Evolutionary conservation across 2,329 filamentous ascomycete genomes (phyloP).

Genomic region (Lecanicillium sp.): DNA sequence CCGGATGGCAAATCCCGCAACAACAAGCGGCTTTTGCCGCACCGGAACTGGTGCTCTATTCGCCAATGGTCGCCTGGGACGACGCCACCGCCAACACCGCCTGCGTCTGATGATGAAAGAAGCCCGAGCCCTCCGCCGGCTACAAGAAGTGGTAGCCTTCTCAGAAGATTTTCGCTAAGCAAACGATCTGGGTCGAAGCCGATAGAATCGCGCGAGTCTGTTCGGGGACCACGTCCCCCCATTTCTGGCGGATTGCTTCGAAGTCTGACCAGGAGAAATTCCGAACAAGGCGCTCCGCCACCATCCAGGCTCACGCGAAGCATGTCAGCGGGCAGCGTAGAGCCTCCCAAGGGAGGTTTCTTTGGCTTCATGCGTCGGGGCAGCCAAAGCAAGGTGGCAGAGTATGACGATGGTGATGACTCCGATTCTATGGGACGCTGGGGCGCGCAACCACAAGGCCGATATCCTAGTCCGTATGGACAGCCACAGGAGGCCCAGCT

Average conservation of each 20-base stretch:
- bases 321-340: constrained; percentile 53
- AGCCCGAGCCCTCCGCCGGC: constrained; percentile 33
- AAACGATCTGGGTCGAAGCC: constrained; percentile 28
- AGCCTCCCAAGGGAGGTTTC: constrained; percentile 37
- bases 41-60: constrained; percentile 95
- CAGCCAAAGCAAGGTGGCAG: constrained; percentile 26
- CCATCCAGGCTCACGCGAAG: constrained; percentile 46
- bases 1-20: constrained; percentile 86
- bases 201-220: constrained; percentile 33
- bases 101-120: constrained; percentile 40
- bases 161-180: constrained; percentile 41
- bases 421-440: constrained; percentile 52
- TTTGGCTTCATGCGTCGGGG: constrained; percentile 38
- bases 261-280: constrained; percentile 34
- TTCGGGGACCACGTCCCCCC: constrained; percentile 42
- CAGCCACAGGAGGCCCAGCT: constrained; percentile 18
- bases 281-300: constrained; percentile 31
- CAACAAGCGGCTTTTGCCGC: constrained; percentile 82
- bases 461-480: constrained; percentile 14
- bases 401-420: constrained; percentile 27
- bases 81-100: constrained; percentile 67
- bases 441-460: constrained; percentile 28
- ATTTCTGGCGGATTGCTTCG: constrained; percentile 43
- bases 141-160: constrained; percentile 31
- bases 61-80: constrained; percentile 72